Evolutionary conservation across 176 grass and related monocot genomes (phyloP).

Genomic region (Zea luxurians): DNA sequence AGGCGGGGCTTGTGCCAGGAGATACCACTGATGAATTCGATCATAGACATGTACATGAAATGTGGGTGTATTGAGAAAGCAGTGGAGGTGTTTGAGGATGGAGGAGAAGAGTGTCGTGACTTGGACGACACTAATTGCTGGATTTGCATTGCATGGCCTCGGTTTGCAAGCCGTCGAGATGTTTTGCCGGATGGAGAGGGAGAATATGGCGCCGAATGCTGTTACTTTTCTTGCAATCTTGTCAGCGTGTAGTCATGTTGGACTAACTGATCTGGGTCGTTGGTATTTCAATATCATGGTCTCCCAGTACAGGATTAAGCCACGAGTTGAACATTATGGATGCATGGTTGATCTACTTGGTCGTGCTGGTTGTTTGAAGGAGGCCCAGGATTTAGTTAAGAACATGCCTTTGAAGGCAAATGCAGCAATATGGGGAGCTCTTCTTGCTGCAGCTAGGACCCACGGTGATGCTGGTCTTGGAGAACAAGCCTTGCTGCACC

Average conservation of each 20-base stretch:
- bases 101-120: slow-evolving; percentile 58
- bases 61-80: slow-evolving; percentile 60
- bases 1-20: slow-evolving; percentile 35
- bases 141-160: slow-evolving; percentile 70
- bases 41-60: slow-evolving; percentile 84
- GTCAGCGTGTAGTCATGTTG: slow-evolving; percentile 64
- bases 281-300: slow-evolving; percentile 70
- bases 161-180: slow-evolving; percentile 61
- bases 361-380: slow-evolving; percentile 56
- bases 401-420: slow-evolving; percentile 80
- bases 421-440: slow-evolving; percentile 78
- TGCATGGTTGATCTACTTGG: slow-evolving; percentile 81
- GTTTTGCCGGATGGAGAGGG: slow-evolving; percentile 67
- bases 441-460: slow-evolving; percentile 75
- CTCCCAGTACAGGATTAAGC: slow-evolving; percentile 56
- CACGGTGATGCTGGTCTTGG: slow-evolving; percentile 60
- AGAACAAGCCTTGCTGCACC: slow-evolving; percentile 65
- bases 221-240: slow-evolving; percentile 73
- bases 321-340: slow-evolving; percentile 67
- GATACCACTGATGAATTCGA: slow-evolving; percentile 61
- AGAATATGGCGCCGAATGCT: slow-evolving; percentile 58
- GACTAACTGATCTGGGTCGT: slow-evolving; percentile 54
- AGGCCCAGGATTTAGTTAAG: slow-evolving; percentile 59
- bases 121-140: slow-evolving; percentile 71
- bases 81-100: slow-evolving; percentile 70